phyloP scores from a whole-genome alignment of 2,329 filamentous ascomycete species.

The Hypoxylon rubiginosum region DNA sequence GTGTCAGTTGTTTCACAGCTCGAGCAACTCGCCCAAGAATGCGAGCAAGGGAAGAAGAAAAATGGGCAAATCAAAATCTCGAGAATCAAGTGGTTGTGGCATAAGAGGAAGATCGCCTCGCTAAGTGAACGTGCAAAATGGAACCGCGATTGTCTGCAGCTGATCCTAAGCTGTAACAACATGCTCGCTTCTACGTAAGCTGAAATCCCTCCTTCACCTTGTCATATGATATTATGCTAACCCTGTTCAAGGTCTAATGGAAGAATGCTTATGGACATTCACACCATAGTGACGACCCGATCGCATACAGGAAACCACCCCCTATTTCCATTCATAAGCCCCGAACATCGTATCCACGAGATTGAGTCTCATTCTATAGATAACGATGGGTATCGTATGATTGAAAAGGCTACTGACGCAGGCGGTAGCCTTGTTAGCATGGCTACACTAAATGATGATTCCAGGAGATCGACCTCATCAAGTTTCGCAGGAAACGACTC shows the following conservation, averaged over 20 bases:
- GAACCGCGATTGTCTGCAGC: slow-evolving; percentile 4
- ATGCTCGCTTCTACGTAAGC: slow-evolving; percentile 10
- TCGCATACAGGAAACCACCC: too few species aligned
- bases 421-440: background rate
- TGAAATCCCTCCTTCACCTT: background rate
- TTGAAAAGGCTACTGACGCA: background rate
- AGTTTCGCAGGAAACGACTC: background rate
- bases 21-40: background rate
- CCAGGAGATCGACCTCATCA: background rate
- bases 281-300: slow-evolving; percentile 12
- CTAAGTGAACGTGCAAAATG: slow-evolving; percentile 4
- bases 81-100: slow-evolving; percentile 13
- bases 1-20: slow-evolving; percentile 4
- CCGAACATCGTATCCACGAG: background rate
- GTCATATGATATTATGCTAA: background rate
- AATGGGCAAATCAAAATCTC: slow-evolving; percentile 2
- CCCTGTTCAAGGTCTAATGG: slow-evolving; percentile 4
- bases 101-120: slow-evolving; percentile 4
- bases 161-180: background rate
- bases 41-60: background rate
- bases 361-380: background rate
- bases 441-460: background rate
- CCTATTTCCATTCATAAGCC: background rate
- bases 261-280: slow-evolving; percentile 26
- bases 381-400: background rate